phyloP scores from a whole-genome alignment of 495 filamentous ascomycete genomes.

The Penicillium coffeae region DNA sequence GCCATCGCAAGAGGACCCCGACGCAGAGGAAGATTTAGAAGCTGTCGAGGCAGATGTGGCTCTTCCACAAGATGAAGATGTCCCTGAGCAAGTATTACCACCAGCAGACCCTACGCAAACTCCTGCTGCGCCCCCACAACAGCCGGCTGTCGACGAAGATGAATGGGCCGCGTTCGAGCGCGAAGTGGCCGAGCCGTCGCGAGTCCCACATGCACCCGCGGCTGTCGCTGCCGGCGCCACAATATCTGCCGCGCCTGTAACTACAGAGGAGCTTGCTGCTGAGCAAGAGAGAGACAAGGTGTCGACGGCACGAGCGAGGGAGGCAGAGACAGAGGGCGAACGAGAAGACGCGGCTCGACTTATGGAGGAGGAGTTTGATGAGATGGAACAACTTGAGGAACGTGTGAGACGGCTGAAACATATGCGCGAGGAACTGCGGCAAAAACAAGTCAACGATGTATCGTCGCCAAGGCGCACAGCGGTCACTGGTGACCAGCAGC shows the following conservation, averaged over 20 bases:
- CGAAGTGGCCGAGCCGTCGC: slow-evolving; percentile 62
- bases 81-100: slow-evolving; percentile 6
- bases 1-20: slow-evolving; percentile 20
- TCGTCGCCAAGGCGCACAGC: slow-evolving; percentile 33
- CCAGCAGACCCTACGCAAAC: slow-evolving; percentile 13
- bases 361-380: slow-evolving; percentile 85
- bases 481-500: slow-evolving; percentile 18
- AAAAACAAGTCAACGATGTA: slow-evolving; percentile 32
- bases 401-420: slow-evolving; percentile 74
- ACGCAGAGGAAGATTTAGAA: slow-evolving; percentile 26
- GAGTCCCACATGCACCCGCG: slow-evolving; percentile 29
- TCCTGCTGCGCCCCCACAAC: slow-evolving; percentile 11
- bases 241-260: slow-evolving; percentile 66
- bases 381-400: slow-evolving; percentile 88
- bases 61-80: slow-evolving; percentile 15
- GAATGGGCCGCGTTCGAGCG: slow-evolving; percentile 92
- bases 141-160: slow-evolving; percentile 62
- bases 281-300: slow-evolving; percentile 58
- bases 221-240: slow-evolving; percentile 40
- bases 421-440: slow-evolving; percentile 56
- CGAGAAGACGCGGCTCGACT: slow-evolving; percentile 78
- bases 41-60: slow-evolving; percentile 27
- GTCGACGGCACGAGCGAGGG: slow-evolving; percentile 38
- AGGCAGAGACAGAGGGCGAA: slow-evolving; percentile 71
- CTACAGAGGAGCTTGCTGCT: slow-evolving; percentile 67